Conservation (phyloP, 2,329 filamentous ascomycete species). For the Ustulina deusta region DNA sequence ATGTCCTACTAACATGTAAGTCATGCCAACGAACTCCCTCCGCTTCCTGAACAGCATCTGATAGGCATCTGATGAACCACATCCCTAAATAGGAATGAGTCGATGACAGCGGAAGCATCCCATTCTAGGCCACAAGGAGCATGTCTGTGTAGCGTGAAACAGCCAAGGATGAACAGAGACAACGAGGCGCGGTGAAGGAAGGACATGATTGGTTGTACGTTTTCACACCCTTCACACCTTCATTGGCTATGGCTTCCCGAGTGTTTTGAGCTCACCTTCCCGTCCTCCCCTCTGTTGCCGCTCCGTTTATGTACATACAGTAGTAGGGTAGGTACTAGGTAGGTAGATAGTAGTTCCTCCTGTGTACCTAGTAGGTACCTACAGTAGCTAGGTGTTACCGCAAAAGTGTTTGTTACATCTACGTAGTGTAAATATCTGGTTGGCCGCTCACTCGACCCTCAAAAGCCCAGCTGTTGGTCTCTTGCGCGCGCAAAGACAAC, state of each 20-base stretch:
- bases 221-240: constrained; percentile 30
- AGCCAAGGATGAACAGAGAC: background rate
- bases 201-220: constrained; percentile 42
- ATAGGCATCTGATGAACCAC: constrained; percentile 3
- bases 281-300: constrained; percentile 7
- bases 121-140: constrained; percentile 1
- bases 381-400: background rate
- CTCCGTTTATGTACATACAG: too few relatives aligned
- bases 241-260: constrained; percentile 42
- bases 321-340: too few relatives aligned
- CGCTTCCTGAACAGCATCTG: constrained; percentile 12
- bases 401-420: background rate
- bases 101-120: background rate
- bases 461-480: background rate
- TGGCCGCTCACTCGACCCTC: background rate
- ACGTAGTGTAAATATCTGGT: background rate
- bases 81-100: constrained; percentile 28
- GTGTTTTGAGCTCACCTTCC: constrained; percentile 45
- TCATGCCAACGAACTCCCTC: constrained; percentile 20
- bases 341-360: too few relatives aligned
- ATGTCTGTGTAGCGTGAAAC: constrained; percentile 23
- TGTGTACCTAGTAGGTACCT: too few relatives aligned
- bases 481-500: constrained; percentile 24
- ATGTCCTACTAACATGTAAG: constrained; percentile 2
- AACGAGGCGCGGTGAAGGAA: constrained; percentile 7